Evolutionary conservation across 345 rosid genomes (phyloP).

Genomic region (Lagerstroemia speciosa): DNA sequence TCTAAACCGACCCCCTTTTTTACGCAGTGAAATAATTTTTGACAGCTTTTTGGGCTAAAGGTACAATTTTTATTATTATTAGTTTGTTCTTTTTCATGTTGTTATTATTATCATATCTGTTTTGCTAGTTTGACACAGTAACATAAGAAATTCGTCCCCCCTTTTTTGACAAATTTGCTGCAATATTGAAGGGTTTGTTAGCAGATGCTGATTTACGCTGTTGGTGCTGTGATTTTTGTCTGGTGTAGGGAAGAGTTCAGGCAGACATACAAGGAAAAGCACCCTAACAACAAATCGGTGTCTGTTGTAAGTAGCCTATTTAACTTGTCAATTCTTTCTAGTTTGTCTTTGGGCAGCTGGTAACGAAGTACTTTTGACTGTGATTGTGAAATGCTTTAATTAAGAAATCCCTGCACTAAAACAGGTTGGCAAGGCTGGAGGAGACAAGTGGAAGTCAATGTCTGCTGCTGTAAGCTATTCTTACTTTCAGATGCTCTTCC

Average conservation of each 20-base stretch:
- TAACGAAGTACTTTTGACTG: no score
- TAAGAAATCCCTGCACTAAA: background rate
- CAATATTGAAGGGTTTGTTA: background rate
- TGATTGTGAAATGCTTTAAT: background rate
- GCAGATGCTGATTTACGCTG: background rate
- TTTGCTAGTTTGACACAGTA: background rate
- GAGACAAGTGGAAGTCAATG: conserved; percentile 88
- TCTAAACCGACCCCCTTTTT: conserved; percentile 8
- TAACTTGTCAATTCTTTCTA: background rate
- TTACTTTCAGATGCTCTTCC: background rate
- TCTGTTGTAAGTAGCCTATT: conserved; percentile 54
- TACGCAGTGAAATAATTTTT: background rate
- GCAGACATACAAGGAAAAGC: conserved; percentile 74
- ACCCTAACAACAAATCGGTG: conserved; percentile 92
- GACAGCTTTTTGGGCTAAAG: background rate
- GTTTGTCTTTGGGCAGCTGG: no score
- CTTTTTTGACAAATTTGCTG: background rate
- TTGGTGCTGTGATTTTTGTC: background rate
- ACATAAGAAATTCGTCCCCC: background rate
- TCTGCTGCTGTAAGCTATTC: conserved; percentile 48
- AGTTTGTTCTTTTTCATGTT: no score
- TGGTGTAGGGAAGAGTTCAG: conserved; percentile 83
- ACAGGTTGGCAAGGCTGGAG: conserved; percentile 97
- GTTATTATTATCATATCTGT: no score
- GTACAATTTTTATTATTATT: background rate